Percentiles rank a stretch among this genome's conserved stretches.
Conservation (phyloP, 495 filamentous ascomycete species). For the Penicillium ochrochloron region DNA sequence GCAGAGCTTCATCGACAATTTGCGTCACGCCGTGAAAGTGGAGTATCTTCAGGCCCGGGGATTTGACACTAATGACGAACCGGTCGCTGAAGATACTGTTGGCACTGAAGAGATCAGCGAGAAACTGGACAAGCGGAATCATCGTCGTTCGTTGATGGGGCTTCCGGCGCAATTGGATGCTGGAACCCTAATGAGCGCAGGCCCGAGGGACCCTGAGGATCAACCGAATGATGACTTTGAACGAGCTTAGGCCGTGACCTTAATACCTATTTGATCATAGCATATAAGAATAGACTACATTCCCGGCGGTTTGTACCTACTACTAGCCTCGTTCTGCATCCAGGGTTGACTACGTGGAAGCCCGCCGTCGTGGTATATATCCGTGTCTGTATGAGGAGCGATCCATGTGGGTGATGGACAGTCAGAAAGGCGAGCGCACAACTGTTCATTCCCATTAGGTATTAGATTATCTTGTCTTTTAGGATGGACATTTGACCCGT, state of each 20-base stretch:
- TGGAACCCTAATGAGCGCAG: conserved; percentile 37
- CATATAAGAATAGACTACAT: conserved; percentile 33
- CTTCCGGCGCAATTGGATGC: conserved; percentile 42
- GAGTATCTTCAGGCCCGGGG: conserved; percentile 49
- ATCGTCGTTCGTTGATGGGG: conserved; percentile 48
- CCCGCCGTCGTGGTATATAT: background rate
- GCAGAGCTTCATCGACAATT: conserved; percentile 61
- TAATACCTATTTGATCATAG: conserved; percentile 28
- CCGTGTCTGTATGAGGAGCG: too few species aligned
- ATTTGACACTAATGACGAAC: conserved; percentile 39
- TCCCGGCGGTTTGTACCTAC: conserved; percentile 1
- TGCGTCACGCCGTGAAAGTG: conserved; percentile 63
- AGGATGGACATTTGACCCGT: too few species aligned
- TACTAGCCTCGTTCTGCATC: too few species aligned
- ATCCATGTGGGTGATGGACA: too few species aligned
- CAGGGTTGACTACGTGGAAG: too few species aligned
- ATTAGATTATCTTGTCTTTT: too few species aligned
- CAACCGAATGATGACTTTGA: conserved; percentile 57
- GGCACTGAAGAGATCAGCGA: conserved; percentile 68
- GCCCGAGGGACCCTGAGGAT: conserved; percentile 34
- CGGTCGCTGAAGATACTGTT: conserved; percentile 31
- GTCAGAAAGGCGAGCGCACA: too few species aligned
- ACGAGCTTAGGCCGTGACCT: conserved; percentile 42
- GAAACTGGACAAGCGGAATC: conserved; percentile 46
- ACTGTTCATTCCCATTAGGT: too few species aligned